These are phyloP conservation scores for Ephemerocybe angulata DNA, from an alignment of 768 basidiomycete species.

Conservation along the genomic window DNA sequence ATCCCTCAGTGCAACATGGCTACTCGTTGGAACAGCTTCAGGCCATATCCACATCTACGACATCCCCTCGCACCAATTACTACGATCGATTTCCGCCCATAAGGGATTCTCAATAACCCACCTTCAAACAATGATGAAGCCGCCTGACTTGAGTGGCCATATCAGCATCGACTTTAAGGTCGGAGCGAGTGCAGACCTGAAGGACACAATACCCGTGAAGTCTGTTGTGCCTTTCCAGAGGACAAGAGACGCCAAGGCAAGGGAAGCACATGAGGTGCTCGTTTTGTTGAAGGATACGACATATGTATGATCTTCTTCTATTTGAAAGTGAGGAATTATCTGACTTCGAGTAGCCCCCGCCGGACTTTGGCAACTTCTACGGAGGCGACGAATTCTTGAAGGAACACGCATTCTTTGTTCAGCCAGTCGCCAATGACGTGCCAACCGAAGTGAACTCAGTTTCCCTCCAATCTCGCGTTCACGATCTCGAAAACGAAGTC, in stretches of 20 bases:
- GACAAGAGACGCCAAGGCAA: slow-evolving; percentile 60
- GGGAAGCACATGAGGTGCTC: slow-evolving; percentile 69
- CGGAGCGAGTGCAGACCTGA: slow-evolving; percentile 37
- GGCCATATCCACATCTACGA: slow-evolving; percentile 82
- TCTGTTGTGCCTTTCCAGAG: slow-evolving; percentile 70
- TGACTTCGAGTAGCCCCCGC: background rate
- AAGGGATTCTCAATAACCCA: slow-evolving; percentile 68
- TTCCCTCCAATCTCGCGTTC: slow-evolving; percentile 52
- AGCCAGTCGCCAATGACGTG: slow-evolving; percentile 32
- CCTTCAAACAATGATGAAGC: slow-evolving; percentile 77
- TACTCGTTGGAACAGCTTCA: slow-evolving; percentile 75
- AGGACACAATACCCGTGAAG: slow-evolving; percentile 62
- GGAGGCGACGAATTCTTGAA: slow-evolving; percentile 50
- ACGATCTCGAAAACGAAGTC: slow-evolving; percentile 73
- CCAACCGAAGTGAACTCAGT: slow-evolving; percentile 28
- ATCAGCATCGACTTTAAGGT: slow-evolving; percentile 50
- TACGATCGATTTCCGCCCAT: slow-evolving; percentile 75
- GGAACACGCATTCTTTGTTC: slow-evolving; percentile 67
- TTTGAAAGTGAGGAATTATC: slow-evolving; percentile 5
- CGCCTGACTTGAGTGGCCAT: slow-evolving; percentile 83
- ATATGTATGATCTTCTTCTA: slow-evolving; percentile 7
- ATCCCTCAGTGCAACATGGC: slow-evolving; percentile 71
- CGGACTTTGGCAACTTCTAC: slow-evolving; percentile 8
- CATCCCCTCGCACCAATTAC: slow-evolving; percentile 83
- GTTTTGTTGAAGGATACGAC: slow-evolving; percentile 48